Evolutionary conservation across 495 filamentous ascomycete species (phyloP).

Genomic region (Hypoxylon lienhwacheense): DNA sequence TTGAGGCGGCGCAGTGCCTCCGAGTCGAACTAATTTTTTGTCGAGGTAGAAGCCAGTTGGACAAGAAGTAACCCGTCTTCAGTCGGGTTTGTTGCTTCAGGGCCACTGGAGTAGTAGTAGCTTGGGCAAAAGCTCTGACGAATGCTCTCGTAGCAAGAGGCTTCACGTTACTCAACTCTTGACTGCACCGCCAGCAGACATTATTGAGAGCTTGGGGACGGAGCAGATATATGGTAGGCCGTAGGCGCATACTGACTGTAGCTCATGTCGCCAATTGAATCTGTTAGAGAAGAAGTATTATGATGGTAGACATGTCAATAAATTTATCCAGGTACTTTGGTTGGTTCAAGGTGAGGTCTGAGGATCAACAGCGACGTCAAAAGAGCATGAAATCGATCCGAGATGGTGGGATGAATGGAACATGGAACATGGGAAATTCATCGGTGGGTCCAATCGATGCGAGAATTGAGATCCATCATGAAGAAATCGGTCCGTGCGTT

Average conservation of each 20-base stretch:
- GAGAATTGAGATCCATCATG: constrained; percentile 8
- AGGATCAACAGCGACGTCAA: background rate
- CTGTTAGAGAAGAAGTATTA: background rate
- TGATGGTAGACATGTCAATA: too few relatives aligned
- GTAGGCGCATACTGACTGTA: constrained; percentile 40
- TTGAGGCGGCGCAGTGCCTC: constrained; percentile 15
- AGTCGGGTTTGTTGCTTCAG: constrained; percentile 26
- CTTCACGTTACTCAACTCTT: constrained; percentile 14
- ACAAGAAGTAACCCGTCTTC: constrained; percentile 46
- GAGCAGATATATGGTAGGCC: constrained; percentile 36
- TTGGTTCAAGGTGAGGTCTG: too few relatives aligned
- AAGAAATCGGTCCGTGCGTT: constrained; percentile 10
- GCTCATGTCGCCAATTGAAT: constrained; percentile 35
- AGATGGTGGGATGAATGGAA: constrained; percentile 15
- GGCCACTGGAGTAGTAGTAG: constrained; percentile 2
- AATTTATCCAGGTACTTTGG: too few relatives aligned
- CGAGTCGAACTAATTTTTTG: constrained; percentile 12
- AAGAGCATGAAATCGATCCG: background rate
- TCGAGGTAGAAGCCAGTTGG: constrained; percentile 42
- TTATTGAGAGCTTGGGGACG: constrained; percentile 33
- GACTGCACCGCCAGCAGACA: constrained; percentile 38
- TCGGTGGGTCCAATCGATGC: too few relatives aligned
- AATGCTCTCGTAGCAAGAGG: constrained; percentile 7
- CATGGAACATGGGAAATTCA: too few relatives aligned
- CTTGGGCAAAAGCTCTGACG: constrained; percentile 2